phyloP scores from a whole-genome alignment of 2,329 filamentous ascomycete species.

The Curvularia sp. region DNA sequence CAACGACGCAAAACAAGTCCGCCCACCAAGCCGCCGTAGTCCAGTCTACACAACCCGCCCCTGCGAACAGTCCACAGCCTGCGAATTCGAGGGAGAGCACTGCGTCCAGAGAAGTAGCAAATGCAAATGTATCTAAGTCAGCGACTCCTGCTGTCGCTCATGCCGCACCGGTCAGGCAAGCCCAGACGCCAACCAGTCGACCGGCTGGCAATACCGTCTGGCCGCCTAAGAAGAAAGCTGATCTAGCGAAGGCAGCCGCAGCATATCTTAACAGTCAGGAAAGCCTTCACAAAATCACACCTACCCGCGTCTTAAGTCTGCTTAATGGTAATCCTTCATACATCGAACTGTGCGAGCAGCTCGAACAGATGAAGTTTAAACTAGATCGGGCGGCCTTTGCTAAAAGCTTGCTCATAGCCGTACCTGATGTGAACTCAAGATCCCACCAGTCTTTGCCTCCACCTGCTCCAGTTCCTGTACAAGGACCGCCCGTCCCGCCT shows the following conservation, averaged over 20 bases:
- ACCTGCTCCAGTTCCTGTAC: constrained; percentile 16
- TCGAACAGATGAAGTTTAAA: constrained; percentile 59
- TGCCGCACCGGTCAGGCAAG: constrained; percentile 11
- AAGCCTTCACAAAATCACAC: constrained; percentile 46
- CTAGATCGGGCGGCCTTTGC: constrained; percentile 63
- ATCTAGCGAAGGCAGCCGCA: constrained; percentile 60
- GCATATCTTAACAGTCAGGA: constrained; percentile 58
- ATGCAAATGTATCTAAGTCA: constrained; percentile 13
- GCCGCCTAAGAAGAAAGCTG: constrained; percentile 60
- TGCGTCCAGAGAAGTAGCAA: constrained; percentile 23
- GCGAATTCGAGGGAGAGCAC: constrained; percentile 36
- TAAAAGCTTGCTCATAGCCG: constrained; percentile 56
- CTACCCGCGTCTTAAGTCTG: constrained; percentile 55
- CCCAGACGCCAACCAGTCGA: constrained; percentile 17
- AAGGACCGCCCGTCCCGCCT: constrained; percentile 28
- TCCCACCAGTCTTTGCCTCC: constrained; percentile 29
- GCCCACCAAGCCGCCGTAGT: constrained; percentile 26
- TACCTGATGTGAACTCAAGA: constrained; percentile 52
- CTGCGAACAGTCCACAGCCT: constrained; percentile 20
- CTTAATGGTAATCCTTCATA: constrained; percentile 64
- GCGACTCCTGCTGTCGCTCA: constrained; percentile 9
- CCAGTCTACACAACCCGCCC: constrained; percentile 19
- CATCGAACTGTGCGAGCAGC: constrained; percentile 60
- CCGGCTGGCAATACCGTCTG: constrained; percentile 54
- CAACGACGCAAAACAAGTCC: constrained; percentile 32